These are phyloP conservation scores for Candida corydali DNA, from an alignment of 805 yeast genomes.

Conservation along the genomic window DNA sequence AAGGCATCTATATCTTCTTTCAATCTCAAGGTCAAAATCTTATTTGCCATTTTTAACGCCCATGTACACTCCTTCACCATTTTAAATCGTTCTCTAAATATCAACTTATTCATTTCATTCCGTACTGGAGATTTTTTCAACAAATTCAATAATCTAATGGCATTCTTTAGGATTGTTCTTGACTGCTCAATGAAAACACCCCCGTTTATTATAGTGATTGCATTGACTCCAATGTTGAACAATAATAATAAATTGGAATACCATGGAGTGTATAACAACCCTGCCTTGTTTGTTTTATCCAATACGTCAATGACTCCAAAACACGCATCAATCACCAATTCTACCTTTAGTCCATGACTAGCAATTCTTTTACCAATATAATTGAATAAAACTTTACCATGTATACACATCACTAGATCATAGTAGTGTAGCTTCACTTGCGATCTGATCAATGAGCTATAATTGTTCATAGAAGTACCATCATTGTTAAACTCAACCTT, in stretches of 20 bases:
- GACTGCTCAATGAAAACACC: slow-evolving; percentile 30
- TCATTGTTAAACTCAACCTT: slow-evolving; percentile 1
- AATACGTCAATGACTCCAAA: slow-evolving; percentile 27
- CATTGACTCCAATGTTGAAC: slow-evolving; percentile 41
- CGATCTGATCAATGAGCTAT: slow-evolving; percentile 22
- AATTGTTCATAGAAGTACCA: neutral
- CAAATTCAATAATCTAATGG: slow-evolving; percentile 19
- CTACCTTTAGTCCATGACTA: slow-evolving; percentile 27
- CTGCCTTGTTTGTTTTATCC: slow-evolving; percentile 23
- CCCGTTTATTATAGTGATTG: slow-evolving; percentile 39
- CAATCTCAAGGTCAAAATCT: slow-evolving; percentile 44
- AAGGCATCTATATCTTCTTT: slow-evolving; percentile 37
- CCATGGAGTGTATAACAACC: slow-evolving; percentile 46
- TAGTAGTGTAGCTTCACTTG: slow-evolving; percentile 39
- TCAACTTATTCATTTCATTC: slow-evolving; percentile 24
- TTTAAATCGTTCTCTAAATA: slow-evolving; percentile 31
- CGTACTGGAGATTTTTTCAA: slow-evolving; percentile 28
- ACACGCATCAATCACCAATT: slow-evolving; percentile 26
- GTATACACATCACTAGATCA: slow-evolving; percentile 31
- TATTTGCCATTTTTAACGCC: slow-evolving; percentile 55
- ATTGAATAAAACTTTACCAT: slow-evolving; percentile 30
- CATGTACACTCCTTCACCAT: slow-evolving; percentile 63
- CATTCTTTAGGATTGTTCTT: slow-evolving; percentile 18
- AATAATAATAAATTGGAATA: slow-evolving; percentile 42
- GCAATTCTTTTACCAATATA: slow-evolving; percentile 29